These are phyloP conservation scores for Candida saitoana DNA, from an alignment of 805 yeast genomes.

Conservation along the genomic window DNA sequence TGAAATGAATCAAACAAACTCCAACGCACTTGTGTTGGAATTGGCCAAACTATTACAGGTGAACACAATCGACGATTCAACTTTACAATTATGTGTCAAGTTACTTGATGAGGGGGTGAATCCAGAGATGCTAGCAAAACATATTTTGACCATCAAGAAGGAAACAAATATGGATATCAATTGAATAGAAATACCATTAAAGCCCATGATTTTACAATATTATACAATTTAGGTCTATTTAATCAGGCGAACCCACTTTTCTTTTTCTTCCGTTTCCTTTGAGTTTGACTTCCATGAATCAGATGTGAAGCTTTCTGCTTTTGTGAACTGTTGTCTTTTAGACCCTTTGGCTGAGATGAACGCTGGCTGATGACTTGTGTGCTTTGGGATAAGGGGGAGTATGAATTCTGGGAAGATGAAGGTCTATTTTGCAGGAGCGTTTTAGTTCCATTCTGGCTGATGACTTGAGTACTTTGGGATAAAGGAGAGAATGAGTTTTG, in stretches of 20 bases:
- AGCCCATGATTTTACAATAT: conserved; percentile 1
- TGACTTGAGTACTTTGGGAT: not conserved
- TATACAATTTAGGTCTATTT: not conserved
- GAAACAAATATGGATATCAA: conserved; percentile 19
- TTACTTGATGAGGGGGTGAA: conserved; percentile 34
- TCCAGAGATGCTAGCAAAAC: conserved; percentile 31
- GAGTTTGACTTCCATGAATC: conserved; percentile 3
- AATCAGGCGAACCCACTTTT: conserved; percentile 47
- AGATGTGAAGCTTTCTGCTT: conserved; percentile 2
- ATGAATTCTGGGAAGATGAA: not conserved
- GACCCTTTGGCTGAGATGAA: conserved; percentile 1
- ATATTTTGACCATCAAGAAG: conserved; percentile 21
- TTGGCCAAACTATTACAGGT: conserved; percentile 23
- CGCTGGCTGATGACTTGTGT: not conserved
- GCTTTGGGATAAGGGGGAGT: not conserved
- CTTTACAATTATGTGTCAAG: conserved; percentile 29
- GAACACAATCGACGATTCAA: conserved; percentile 22
- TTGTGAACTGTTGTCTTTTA: conserved; percentile 4
- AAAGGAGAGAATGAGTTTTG: not conserved
- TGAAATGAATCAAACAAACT: not conserved
- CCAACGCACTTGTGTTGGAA: conserved; percentile 15
- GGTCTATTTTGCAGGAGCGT: not conserved
- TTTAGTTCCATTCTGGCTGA: not conserved
- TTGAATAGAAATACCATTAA: conserved; percentile 1
- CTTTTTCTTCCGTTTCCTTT: conserved; percentile 39